These are phyloP conservation scores for Xylaria sp. DNA, from an alignment of 2,329 filamentous ascomycete genomes.

Conservation along the genomic window DNA sequence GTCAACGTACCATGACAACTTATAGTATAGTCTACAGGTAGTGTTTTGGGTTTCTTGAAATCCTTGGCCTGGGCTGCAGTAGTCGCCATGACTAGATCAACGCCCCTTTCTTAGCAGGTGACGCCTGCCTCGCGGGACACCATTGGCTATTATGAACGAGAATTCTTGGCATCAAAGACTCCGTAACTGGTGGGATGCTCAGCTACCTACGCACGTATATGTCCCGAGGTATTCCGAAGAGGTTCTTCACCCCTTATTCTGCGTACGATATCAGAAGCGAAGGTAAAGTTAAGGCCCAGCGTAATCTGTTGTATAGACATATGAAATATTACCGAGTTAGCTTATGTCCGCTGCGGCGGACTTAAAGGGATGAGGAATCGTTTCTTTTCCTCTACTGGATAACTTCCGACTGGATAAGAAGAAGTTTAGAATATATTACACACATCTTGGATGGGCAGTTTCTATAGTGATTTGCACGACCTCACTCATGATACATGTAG, in stretches of 20 bases:
- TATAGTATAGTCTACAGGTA: not conserved
- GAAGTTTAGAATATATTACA: conserved; percentile 5
- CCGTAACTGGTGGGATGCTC: not conserved
- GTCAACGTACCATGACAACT: conserved; percentile 6
- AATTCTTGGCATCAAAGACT: conserved; percentile 16
- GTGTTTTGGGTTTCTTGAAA: conserved; percentile 4
- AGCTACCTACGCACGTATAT: not conserved
- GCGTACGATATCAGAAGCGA: not conserved
- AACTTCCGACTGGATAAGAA: conserved; percentile 3
- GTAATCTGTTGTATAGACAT: too few relatives aligned
- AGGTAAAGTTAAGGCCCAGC: not conserved
- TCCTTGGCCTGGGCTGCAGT: conserved; percentile 1
- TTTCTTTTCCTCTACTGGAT: conserved; percentile 6
- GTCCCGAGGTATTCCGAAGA: conserved; percentile 1
- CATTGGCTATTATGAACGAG: conserved; percentile 16
- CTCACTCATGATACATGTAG: not conserved
- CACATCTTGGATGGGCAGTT: not conserved
- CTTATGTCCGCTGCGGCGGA: not conserved
- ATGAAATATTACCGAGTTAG: not conserved
- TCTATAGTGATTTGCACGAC: not conserved
- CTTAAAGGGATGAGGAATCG: not conserved
- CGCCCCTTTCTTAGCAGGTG: not conserved
- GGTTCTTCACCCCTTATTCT: not conserved
- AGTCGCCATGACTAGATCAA: conserved; percentile 8
- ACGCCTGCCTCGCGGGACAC: conserved; percentile 5